Evolutionary conservation across 768 basidiomycete genomes (phyloP).

Genomic region (Kwoniella shandongensis): DNA sequence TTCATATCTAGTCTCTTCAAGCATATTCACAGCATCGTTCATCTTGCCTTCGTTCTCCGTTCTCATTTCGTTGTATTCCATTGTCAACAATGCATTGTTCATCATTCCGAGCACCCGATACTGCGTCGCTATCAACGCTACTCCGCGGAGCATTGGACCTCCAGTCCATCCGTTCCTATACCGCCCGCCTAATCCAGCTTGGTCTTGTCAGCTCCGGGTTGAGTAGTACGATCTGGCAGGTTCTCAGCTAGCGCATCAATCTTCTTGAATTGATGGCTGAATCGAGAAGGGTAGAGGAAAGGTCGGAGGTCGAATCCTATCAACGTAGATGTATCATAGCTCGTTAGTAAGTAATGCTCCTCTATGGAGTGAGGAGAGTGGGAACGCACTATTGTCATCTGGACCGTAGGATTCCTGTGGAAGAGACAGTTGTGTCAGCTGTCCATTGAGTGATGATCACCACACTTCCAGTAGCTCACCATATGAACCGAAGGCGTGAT

Average conservation of each 20-base stretch:
- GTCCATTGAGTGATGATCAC: slow-evolving; percentile 1
- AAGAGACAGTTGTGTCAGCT: no score
- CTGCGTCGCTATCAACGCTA: no score
- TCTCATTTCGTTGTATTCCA: no score
- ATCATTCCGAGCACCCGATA: no score
- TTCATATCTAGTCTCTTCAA: no score
- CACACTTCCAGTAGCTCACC: slow-evolving; percentile 26
- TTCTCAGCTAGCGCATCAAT: slow-evolving; percentile 81
- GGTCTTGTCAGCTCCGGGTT: slow-evolving; percentile 49
- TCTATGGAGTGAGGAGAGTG: no score
- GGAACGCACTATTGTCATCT: slow-evolving; percentile 86
- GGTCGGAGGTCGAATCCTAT: slow-evolving; percentile 94
- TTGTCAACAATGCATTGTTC: no score
- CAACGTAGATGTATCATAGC: no score
- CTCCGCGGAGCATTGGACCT: no score
- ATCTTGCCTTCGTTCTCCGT: no score
- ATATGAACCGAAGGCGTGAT: slow-evolving; percentile 46
- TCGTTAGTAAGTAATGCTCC: no score
- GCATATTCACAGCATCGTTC: no score
- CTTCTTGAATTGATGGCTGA: slow-evolving; percentile 95
- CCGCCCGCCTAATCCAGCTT: slow-evolving; percentile 48
- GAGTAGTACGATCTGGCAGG: slow-evolving; percentile 59
- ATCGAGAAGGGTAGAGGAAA: slow-evolving; percentile 91
- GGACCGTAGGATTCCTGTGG: slow-evolving; percentile 89
- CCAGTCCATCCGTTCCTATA: not conserved